Evolutionary conservation across 208 protist genomes (phyloP), one percentile per base, ranked within the genome.

Genomic region (Trypanosoma avium): DNA sequence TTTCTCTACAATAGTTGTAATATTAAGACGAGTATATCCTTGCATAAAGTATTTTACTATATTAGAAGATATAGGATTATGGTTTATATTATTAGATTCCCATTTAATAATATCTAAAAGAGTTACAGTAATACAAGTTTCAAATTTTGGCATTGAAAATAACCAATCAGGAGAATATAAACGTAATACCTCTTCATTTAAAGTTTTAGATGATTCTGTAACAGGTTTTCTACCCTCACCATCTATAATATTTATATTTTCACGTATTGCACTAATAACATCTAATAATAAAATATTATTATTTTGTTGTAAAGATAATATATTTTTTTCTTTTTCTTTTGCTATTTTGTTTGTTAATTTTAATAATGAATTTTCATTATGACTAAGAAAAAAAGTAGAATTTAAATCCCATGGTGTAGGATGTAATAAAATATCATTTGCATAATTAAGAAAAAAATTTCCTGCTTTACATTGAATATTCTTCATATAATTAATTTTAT

Each of bases 81-180:
- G 1, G 4, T 8, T 24, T 7, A 17, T 0, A 3, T 10, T 19
- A 19, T 30, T 47, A 10, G 22, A n/a, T 15, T 62, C 27, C 40
- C 30, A 55, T 13, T 24, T 46, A 26, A 55, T n/a, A 45, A 78
- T 9, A 35, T 73, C 66, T 21, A 1, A 26, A 13, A 26, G 22
- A 19, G 47, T 45, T 8, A 90, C 27, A 6, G 48, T 10, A 30
- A 90, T 67, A 1, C 65, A 61, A 0, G 84, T 80, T 35, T 76
- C 79, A 63, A 91, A 94, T 33, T 67, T 49, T 10, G 88, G 88
- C 88, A 91, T 91, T 0, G 73, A 68, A 57, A 84, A 82, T 13
- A 78, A 43, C 84, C 84, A 91, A 0, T 77, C 82, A 6, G 8
- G 6, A 24, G 79, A 78, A 21, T 22, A 12, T 9, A 79, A 36